These are phyloP conservation scores for Coleophoma crateriformis DNA, from an alignment of 2,329 filamentous ascomycete genomes.

Conservation along the genomic window DNA sequence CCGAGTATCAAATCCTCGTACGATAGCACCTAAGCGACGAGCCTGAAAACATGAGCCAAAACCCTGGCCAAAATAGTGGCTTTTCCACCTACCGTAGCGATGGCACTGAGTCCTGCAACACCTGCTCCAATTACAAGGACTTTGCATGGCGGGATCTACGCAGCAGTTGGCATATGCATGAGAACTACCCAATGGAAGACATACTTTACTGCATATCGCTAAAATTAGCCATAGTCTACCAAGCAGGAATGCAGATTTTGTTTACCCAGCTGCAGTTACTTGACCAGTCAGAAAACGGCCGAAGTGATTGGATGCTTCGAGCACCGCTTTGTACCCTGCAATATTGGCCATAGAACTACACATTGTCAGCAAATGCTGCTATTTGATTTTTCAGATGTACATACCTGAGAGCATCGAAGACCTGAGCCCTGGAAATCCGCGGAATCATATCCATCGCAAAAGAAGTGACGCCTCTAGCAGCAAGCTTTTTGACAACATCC, in stretches of 20 bases:
- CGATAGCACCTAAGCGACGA: constrained; percentile 80
- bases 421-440: constrained; percentile 81
- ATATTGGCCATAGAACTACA: constrained; percentile 88
- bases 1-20: constrained; percentile 86
- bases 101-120: constrained; percentile 82
- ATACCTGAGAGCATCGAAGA: constrained; percentile 70
- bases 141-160: constrained; percentile 79
- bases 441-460: constrained; percentile 95
- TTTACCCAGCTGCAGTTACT: constrained; percentile 75
- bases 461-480: constrained; percentile 63
- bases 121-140: constrained; percentile 87
- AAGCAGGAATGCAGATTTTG: neutral
- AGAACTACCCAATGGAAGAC: neutral
- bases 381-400: neutral
- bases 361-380: constrained; percentile 2
- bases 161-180: constrained; percentile 18
- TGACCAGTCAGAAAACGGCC: constrained; percentile 85
- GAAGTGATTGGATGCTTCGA: constrained; percentile 86
- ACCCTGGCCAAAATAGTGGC: neutral
- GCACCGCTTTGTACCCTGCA: constrained; percentile 85
- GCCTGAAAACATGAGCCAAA: constrained; percentile 37
- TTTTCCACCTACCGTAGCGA: constrained; percentile 55
- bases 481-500: constrained; percentile 66
- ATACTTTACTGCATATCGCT: neutral
- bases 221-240: neutral